A percentile compares a stretch with the other conserved stretches of the same genome.
These are phyloP conservation scores for Rhodotorula sp. DNA, from an alignment of 1,284 basidiomycete genomes.

Conservation along the genomic window DNA sequence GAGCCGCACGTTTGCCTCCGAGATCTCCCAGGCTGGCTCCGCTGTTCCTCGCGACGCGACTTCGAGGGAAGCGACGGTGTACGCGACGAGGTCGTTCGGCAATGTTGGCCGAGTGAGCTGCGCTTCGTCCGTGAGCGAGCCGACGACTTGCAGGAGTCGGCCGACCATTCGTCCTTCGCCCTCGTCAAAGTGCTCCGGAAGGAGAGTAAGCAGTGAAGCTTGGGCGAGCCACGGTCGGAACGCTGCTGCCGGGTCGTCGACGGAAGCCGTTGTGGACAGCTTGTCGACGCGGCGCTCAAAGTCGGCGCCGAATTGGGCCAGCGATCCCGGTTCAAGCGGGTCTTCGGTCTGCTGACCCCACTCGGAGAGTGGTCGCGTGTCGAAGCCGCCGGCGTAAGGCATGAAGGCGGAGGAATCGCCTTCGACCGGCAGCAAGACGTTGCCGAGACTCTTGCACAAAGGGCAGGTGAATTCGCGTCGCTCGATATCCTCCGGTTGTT, in stretches of 20 bases:
- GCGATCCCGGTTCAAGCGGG: constrained; percentile 46
- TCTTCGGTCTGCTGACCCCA: constrained; percentile 35
- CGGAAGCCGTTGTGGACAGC: constrained; percentile 1
- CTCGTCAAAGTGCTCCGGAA: constrained; percentile 17
- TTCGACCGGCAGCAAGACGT: constrained; percentile 79
- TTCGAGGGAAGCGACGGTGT: constrained; percentile 80
- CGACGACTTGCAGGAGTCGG: constrained; percentile 29
- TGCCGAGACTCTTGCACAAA: constrained; percentile 95
- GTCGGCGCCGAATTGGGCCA: neutral
- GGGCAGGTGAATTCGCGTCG: constrained; percentile 96
- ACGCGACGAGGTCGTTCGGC: constrained; percentile 84
- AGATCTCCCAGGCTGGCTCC: constrained; percentile 63
- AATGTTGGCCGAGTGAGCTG: constrained; percentile 56
- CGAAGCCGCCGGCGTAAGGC: constrained; percentile 11
- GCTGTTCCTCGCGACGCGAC: constrained; percentile 69
- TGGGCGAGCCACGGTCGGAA: constrained; percentile 34
- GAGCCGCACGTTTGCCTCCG: constrained; percentile 72
- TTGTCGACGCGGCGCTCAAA: constrained; percentile 9
- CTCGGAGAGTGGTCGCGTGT: constrained; percentile 10
- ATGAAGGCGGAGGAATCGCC: constrained; percentile 19
- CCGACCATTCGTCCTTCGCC: constrained; percentile 35
- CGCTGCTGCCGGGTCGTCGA: neutral
- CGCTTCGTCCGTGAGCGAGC: constrained; percentile 27
- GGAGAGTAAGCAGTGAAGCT: constrained; percentile 15
- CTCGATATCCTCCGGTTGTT: constrained; percentile 89